These are phyloP conservation scores for Hymenoscyphus fraxineus DNA, from an alignment of 2,329 filamentous ascomycete species.

Conservation along the genomic window DNA sequence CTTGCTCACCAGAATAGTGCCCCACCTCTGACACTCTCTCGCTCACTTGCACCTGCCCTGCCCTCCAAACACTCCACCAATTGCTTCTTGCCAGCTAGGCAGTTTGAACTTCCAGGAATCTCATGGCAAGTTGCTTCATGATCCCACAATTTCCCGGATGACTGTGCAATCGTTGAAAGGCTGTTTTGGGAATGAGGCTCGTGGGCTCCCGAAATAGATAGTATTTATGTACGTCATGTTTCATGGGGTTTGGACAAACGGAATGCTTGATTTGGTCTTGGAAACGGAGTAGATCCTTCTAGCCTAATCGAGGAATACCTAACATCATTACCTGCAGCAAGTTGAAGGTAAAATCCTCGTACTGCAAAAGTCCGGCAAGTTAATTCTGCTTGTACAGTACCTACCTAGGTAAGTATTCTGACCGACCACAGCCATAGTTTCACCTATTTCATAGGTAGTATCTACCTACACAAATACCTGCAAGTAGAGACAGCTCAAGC, in stretches of 20 bases:
- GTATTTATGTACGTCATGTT: slow-evolving; percentile 10
- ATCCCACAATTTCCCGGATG: background rate
- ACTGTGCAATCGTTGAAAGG: background rate
- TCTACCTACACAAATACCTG: background rate
- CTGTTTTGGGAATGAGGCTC: slow-evolving; percentile 3
- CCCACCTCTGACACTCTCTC: background rate
- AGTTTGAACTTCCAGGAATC: background rate
- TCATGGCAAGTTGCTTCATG: background rate
- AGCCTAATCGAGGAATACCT: no score
- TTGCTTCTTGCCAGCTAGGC: background rate
- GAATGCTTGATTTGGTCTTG: background rate
- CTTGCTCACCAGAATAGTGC: slow-evolving; percentile 21
- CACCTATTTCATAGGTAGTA: no score
- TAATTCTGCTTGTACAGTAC: background rate
- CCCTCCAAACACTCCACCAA: background rate
- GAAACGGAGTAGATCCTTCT: background rate
- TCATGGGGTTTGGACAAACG: background rate
- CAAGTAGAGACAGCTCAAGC: background rate
- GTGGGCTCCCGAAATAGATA: background rate
- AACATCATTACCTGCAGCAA: background rate
- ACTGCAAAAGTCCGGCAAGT: background rate
- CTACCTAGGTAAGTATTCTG: no score
- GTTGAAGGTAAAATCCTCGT: background rate
- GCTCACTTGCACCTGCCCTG: background rate
- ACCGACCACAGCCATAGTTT: no score